Conservation (phyloP, 768 basidiomycete species). For the Amanita pallidorosea region DNA sequence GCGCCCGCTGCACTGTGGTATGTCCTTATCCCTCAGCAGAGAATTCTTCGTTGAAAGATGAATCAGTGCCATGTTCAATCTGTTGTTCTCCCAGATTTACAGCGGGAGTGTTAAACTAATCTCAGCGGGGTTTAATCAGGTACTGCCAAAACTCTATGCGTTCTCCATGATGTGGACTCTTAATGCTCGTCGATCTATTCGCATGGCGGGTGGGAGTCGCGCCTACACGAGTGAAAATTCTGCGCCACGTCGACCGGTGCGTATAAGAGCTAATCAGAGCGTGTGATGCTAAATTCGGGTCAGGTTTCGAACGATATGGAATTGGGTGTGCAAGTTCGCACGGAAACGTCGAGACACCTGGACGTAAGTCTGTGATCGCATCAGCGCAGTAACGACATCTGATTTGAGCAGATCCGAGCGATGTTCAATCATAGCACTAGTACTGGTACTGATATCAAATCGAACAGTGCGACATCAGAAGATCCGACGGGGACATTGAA, state of each 20-base stretch:
- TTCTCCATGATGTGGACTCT: constrained; percentile 28
- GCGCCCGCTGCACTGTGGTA: constrained; percentile 24
- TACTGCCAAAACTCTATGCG: constrained; percentile 22
- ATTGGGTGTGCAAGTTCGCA: constrained; percentile 15
- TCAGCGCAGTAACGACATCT: not conserved
- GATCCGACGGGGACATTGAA: not conserved
- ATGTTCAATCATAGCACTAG: not conserved
- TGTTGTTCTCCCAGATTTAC: constrained; percentile 22
- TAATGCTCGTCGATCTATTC: constrained; percentile 18
- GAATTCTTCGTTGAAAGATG: not conserved
- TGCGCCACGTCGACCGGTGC: constrained; percentile 1
- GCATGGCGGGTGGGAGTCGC: constrained; percentile 6
- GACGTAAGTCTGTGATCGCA: constrained; percentile 12
- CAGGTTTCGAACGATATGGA: constrained; percentile 11
- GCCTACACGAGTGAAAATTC: constrained; percentile 8
- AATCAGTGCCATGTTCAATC: constrained; percentile 21
- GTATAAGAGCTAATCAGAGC: not conserved
- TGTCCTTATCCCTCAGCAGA: not conserved
- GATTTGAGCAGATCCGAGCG: not conserved
- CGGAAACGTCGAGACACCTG: constrained; percentile 15
- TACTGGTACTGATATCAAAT: not conserved
- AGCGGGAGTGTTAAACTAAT: constrained; percentile 13
- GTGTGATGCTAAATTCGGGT: not conserved
- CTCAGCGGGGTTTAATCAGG: constrained; percentile 18
- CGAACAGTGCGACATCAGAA: not conserved